phyloP scores from a whole-genome alignment of 257 asterid genomes.

The Plantago major region DNA sequence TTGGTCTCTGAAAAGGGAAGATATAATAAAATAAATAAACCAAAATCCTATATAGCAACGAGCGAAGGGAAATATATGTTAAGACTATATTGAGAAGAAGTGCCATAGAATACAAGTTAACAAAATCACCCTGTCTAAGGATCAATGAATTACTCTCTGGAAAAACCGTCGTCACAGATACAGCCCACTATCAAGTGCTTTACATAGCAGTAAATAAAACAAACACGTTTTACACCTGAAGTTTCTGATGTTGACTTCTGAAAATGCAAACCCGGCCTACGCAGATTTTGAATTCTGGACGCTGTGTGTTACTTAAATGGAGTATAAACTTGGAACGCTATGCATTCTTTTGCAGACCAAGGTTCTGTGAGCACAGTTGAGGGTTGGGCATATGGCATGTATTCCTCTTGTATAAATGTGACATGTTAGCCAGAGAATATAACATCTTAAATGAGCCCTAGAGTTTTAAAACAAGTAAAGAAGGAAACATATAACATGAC shows the following conservation, averaged over 20 bases:
- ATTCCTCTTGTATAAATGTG: too few species aligned
- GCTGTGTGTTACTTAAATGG: not conserved
- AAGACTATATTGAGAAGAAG: not conserved
- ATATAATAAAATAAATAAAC: not conserved
- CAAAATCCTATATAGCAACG: not conserved
- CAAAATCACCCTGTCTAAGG: not conserved
- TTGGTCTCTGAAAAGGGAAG: conserved; percentile 32
- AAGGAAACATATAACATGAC: too few species aligned
- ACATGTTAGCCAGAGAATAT: too few species aligned
- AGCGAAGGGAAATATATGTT: not conserved
- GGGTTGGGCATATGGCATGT: too few species aligned
- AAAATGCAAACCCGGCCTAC: not conserved
- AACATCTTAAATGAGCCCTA: too few species aligned
- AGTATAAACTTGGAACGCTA: too few species aligned
- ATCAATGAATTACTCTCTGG: not conserved
- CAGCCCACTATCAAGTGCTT: not conserved
- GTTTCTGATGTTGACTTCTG: conserved; percentile 1
- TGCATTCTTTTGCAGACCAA: too few species aligned
- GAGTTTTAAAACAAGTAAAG: too few species aligned
- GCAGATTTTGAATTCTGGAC: not conserved
- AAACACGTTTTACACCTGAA: not conserved
- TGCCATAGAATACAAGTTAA: not conserved
- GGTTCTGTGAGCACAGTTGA: too few species aligned
- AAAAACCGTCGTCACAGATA: not conserved
- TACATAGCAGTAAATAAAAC: not conserved